Evolutionary conservation across 2,329 filamentous ascomycete species (phyloP).

Genomic region (Pseudogymnoascus verrucosus): DNA sequence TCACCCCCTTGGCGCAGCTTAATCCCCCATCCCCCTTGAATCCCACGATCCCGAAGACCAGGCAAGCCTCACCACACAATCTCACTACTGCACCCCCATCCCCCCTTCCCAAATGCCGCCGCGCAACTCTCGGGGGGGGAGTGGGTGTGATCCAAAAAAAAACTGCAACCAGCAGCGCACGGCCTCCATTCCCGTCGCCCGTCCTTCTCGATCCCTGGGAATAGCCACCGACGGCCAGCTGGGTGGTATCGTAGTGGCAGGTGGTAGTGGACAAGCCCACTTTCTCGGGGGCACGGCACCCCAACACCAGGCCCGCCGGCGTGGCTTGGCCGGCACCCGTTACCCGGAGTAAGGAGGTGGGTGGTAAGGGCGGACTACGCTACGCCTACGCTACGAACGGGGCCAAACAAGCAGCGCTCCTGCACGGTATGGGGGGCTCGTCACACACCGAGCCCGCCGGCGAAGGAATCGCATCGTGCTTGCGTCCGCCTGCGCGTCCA

Average conservation of each 20-base stretch:
- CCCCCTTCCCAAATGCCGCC: background rate
- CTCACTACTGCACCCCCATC: background rate
- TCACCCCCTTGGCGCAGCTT: background rate
- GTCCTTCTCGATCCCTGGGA: too few species aligned
- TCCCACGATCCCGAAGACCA: background rate
- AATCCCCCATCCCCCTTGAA: background rate
- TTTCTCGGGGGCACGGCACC: background rate
- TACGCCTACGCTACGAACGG: too few species aligned
- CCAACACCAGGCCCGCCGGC: background rate
- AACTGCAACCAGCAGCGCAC: too few species aligned
- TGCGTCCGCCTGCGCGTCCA: background rate
- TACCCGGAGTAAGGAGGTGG: background rate
- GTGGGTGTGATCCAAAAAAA: too few species aligned
- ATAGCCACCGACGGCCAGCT: too few species aligned
- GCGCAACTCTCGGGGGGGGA: too few species aligned
- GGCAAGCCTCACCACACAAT: background rate
- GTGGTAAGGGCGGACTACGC: too few species aligned
- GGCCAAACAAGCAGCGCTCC: too few species aligned
- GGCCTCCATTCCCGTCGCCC: too few species aligned
- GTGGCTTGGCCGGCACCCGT: background rate
- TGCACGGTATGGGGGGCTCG: background rate
- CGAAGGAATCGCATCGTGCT: background rate
- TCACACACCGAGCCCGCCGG: background rate
- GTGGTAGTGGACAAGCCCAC: too few species aligned
- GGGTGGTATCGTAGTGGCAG: too few species aligned